Conservation (phyloP, 805 yeast species). For the Candida palmyrensis region DNA sequence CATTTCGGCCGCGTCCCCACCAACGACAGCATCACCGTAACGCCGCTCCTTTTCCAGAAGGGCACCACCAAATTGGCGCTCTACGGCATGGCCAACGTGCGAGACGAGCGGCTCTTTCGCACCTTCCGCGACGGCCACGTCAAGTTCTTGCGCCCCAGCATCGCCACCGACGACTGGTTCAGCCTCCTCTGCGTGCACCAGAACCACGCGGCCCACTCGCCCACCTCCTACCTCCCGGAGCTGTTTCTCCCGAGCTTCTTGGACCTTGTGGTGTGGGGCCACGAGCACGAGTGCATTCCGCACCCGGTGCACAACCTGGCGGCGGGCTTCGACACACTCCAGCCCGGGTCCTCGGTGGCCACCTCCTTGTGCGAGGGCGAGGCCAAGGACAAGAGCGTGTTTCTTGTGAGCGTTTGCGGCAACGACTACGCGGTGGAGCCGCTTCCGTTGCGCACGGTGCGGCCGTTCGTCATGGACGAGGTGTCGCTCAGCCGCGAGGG, state of each 20-base stretch:
- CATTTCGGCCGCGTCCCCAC: conserved; percentile 83
- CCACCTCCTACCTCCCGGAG: conserved; percentile 82
- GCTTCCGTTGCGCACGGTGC: conserved; percentile 59
- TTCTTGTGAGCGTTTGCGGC: conserved; percentile 61
- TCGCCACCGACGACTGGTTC: conserved; percentile 65
- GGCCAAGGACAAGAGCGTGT: conserved; percentile 67
- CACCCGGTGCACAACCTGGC: conserved; percentile 55
- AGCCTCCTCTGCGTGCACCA: conserved; percentile 86
- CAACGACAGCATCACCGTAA: conserved; percentile 65
- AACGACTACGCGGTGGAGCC: conserved; percentile 53
- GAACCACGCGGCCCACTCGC: conserved; percentile 78
- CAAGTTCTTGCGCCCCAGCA: conserved; percentile 66
- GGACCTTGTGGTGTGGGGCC: conserved; percentile 92
- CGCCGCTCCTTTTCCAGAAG: conserved; percentile 77
- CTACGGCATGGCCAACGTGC: conserved; percentile 81
- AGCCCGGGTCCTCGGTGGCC: conserved; percentile 92
- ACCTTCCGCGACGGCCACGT: conserved; percentile 79
- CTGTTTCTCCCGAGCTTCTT: conserved; percentile 74
- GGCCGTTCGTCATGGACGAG: conserved; percentile 79
- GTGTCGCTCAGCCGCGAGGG: conserved; percentile 49
- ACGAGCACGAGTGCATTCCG: conserved; percentile 91
- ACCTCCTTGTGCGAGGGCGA: conserved; percentile 88
- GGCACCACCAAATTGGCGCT: conserved; percentile 79
- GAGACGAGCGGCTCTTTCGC: conserved; percentile 83
- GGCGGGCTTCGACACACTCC: conserved; percentile 71